Percentiles rank a stretch among this genome's conserved stretches.
These are phyloP conservation scores for Ligustrum vulgare DNA, from an alignment of 257 asterid species.

Conservation along the genomic window DNA sequence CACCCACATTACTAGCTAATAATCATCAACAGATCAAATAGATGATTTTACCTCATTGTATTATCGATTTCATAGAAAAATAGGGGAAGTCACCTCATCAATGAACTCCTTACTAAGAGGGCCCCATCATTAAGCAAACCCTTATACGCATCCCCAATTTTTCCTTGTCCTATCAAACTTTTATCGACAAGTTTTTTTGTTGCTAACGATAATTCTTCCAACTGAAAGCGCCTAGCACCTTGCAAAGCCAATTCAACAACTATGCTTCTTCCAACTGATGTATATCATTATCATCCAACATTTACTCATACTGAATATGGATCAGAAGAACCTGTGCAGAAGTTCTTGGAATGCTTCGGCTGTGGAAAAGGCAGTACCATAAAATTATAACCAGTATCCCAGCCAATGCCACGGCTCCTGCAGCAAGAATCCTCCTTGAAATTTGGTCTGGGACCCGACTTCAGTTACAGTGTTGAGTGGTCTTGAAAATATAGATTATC, in stretches of 20 bases:
- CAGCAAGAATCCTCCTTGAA: conserved; percentile 91
- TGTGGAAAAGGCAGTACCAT: conserved; percentile 56
- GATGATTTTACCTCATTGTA: conserved; percentile 6
- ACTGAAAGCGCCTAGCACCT: conserved; percentile 68
- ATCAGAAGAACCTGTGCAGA: conserved; percentile 88
- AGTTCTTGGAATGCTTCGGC: conserved; percentile 54
- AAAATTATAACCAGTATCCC: conserved; percentile 48
- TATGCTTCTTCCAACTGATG: conserved; percentile 54
- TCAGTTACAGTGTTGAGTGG: conserved; percentile 40
- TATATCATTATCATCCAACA: conserved; percentile 18
- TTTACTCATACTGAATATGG: conserved; percentile 43
- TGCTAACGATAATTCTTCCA: conserved; percentile 71
- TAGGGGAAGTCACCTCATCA: conserved; percentile 57
- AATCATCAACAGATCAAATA: neutral
- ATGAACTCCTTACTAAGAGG: conserved; percentile 64
- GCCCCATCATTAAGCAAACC: conserved; percentile 86
- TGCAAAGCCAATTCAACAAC: conserved; percentile 62
- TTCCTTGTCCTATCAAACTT: conserved; percentile 81
- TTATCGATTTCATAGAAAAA: conserved; percentile 1
- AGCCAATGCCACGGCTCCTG: conserved; percentile 91
- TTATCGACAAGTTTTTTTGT: conserved; percentile 67
- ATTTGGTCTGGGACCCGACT: conserved; percentile 66
- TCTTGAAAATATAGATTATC: conserved; percentile 27
- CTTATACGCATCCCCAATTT: conserved; percentile 88
- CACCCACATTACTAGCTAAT: no score